Evolutionary conservation across 2,329 filamentous ascomycete genomes (phyloP).

Genomic region (Escovopsis sp.): DNA sequence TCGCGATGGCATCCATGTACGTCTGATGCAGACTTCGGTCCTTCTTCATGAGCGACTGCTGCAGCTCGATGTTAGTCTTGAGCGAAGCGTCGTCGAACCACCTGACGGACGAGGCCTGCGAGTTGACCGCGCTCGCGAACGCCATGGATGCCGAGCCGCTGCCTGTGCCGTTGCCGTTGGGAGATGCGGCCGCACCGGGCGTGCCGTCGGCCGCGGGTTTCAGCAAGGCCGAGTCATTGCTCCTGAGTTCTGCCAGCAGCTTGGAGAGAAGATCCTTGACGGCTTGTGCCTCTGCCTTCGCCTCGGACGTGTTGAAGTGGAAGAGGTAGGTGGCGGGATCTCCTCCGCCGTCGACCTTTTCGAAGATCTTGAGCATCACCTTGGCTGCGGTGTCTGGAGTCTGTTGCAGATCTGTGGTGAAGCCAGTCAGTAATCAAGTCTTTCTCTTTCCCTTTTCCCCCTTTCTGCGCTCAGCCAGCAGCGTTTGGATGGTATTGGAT

Average conservation of each 20-base stretch:
- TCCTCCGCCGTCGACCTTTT: conserved; percentile 42
- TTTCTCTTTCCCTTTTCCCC: not conserved
- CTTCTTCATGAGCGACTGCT: conserved; percentile 75
- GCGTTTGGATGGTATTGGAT: too few relatives aligned
- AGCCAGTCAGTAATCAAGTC: conserved; percentile 1
- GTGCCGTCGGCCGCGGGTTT: conserved; percentile 24
- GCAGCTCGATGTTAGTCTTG: conserved; percentile 63
- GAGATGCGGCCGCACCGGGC: conserved; percentile 12
- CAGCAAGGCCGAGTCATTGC: conserved; percentile 33
- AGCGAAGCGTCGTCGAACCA: conserved; percentile 74
- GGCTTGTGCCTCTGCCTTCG: conserved; percentile 68
- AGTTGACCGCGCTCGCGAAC: conserved; percentile 54
- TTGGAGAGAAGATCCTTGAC: conserved; percentile 71
- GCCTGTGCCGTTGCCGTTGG: conserved; percentile 14
- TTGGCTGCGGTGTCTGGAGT: conserved; percentile 78
- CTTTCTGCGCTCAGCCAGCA: too few relatives aligned
- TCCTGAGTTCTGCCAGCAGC: conserved; percentile 57
- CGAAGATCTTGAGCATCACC: conserved; percentile 87
- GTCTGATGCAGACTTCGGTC: conserved; percentile 63
- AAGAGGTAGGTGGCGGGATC: conserved; percentile 66
- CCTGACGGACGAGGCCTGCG: conserved; percentile 38
- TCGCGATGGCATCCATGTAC: conserved; percentile 69
- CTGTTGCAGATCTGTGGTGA: conserved; percentile 66
- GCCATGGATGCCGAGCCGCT: conserved; percentile 56
- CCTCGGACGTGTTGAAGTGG: conserved; percentile 69